Percentiles rank a stretch among this genome's conserved stretches.
Evolutionary conservation across 2,329 filamentous ascomycete genomes (phyloP).

Genomic region (Colletotrichum orchidophilum): DNA sequence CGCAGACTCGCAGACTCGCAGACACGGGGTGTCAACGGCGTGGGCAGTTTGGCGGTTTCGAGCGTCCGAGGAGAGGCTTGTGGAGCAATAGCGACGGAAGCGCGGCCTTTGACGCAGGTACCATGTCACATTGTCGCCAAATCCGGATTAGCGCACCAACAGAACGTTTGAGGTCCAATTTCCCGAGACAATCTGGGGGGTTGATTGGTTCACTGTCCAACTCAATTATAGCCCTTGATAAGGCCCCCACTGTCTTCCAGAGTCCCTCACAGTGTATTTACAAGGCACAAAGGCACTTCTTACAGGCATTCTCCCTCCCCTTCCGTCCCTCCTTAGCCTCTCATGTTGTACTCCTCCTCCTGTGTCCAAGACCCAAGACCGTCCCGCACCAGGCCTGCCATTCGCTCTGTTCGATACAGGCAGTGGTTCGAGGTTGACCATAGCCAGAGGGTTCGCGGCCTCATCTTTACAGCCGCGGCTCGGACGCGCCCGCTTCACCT

Average conservation of each 20-base stretch:
- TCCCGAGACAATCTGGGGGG: neutral
- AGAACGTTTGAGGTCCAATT: constrained; percentile 31
- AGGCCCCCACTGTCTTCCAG: neutral
- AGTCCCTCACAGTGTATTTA: neutral
- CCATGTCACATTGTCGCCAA: neutral
- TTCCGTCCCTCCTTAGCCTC: neutral
- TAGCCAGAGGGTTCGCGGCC: constrained; percentile 26
- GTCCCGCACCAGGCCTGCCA: neutral
- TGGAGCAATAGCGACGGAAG: constrained; percentile 19
- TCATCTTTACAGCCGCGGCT: constrained; percentile 22
- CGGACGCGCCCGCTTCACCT: constrained; percentile 25
- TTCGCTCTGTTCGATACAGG: constrained; percentile 19
- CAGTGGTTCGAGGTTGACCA: constrained; percentile 18
- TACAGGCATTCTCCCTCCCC: too few relatives aligned
- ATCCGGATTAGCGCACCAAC: constrained; percentile 17
- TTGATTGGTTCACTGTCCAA: constrained; percentile 19
- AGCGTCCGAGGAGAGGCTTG: constrained; percentile 9
- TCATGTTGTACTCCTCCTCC: neutral
- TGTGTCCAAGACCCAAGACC: neutral
- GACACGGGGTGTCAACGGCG: neutral
- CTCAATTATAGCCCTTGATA: neutral
- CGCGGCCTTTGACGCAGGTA: constrained; percentile 28
- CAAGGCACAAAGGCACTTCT: too few relatives aligned
- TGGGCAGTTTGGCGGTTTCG: constrained; percentile 30
- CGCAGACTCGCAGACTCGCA: constrained; percentile 5